phyloP scores from a whole-genome alignment of 208 protist species.

The Acanthamoeba healyi region DNA sequence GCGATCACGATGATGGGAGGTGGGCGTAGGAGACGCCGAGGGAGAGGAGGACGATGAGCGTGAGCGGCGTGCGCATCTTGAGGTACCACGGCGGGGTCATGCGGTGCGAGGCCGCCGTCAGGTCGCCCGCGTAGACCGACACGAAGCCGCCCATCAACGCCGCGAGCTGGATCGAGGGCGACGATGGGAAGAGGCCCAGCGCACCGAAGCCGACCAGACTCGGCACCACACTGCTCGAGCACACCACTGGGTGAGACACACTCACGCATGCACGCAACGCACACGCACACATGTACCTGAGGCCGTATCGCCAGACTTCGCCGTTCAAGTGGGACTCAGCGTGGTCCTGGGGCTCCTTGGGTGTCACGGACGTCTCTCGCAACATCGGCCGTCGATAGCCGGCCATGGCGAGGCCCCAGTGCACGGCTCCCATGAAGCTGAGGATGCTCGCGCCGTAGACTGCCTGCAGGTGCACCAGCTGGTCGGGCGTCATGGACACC shows the following conservation, averaged over 20 bases:
- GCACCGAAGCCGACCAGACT: slow-evolving; percentile 26
- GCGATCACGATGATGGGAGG: background rate
- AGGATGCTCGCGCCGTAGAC: slow-evolving; percentile 40
- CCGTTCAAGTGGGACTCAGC: background rate
- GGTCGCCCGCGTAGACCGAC: slow-evolving; percentile 4
- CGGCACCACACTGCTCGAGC: background rate
- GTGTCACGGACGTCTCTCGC: background rate
- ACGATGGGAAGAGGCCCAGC: background rate
- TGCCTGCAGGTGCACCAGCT: background rate
- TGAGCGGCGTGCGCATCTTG: slow-evolving; percentile 31
- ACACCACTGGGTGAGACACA: background rate
- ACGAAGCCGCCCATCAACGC: slow-evolving; percentile 38
- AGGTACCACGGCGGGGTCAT: slow-evolving; percentile 35
- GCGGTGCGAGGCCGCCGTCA: background rate
- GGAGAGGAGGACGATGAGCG: slow-evolving; percentile 21
- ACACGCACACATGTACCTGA: background rate
- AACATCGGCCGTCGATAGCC: background rate
- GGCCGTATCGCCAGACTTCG: background rate
- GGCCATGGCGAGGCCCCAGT: slow-evolving; percentile 69
- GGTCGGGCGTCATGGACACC: slow-evolving; percentile 5
- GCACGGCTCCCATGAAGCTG: slow-evolving; percentile 59
- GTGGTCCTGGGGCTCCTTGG: background rate
- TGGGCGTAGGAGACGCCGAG: slow-evolving; percentile 26
- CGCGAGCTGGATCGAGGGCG: background rate
- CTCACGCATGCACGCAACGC: background rate